These are phyloP conservation scores for Eucalyptus tenuipes DNA, from an alignment of 345 rosid genomes.

Conservation along the genomic window DNA sequence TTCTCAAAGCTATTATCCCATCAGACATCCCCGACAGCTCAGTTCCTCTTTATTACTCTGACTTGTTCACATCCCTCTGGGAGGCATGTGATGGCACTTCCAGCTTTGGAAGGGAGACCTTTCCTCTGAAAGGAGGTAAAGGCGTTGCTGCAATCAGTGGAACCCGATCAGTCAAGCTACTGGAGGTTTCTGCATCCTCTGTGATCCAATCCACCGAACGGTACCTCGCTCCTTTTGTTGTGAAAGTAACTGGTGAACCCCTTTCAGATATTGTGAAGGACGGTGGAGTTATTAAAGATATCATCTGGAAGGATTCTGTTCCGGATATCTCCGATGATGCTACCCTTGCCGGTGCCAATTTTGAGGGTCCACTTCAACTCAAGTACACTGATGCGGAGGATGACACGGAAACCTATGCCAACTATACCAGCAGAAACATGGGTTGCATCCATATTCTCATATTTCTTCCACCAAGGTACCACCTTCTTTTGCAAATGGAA, in stretches of 20 bases:
- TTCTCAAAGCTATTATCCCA: slow-evolving; percentile 68
- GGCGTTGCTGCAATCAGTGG: slow-evolving; percentile 67
- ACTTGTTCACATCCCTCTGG: slow-evolving; percentile 75
- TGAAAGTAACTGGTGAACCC: slow-evolving; percentile 60
- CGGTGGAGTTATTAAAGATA: slow-evolving; percentile 44
- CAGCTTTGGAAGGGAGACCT: slow-evolving; percentile 69
- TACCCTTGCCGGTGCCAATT: background rate
- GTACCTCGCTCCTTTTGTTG: slow-evolving; percentile 61
- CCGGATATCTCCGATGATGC: slow-evolving; percentile 18
- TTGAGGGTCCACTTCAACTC: slow-evolving; percentile 46
- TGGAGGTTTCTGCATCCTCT: slow-evolving; percentile 54
- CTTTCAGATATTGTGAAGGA: slow-evolving; percentile 55
- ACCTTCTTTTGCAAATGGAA: slow-evolving; percentile 91
- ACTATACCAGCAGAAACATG: slow-evolving; percentile 35
- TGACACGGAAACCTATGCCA: slow-evolving; percentile 18
- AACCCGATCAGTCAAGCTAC: slow-evolving; percentile 81
- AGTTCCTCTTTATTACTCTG: slow-evolving; percentile 39
- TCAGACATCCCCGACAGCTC: slow-evolving; percentile 33
- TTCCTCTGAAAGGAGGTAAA: slow-evolving; percentile 66
- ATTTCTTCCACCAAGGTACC: slow-evolving; percentile 91
- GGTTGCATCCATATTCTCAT: slow-evolving; percentile 66
- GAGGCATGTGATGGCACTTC: slow-evolving; percentile 68
- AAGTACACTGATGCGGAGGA: slow-evolving; percentile 55
- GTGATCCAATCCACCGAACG: slow-evolving; percentile 41
- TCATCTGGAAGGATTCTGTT: slow-evolving; percentile 37